Evolutionary conservation across 2,329 filamentous ascomycete genomes (phyloP), one percentile per base, ranked within the genome.

Genomic region (Pestalotiopsis sp.): DNA sequence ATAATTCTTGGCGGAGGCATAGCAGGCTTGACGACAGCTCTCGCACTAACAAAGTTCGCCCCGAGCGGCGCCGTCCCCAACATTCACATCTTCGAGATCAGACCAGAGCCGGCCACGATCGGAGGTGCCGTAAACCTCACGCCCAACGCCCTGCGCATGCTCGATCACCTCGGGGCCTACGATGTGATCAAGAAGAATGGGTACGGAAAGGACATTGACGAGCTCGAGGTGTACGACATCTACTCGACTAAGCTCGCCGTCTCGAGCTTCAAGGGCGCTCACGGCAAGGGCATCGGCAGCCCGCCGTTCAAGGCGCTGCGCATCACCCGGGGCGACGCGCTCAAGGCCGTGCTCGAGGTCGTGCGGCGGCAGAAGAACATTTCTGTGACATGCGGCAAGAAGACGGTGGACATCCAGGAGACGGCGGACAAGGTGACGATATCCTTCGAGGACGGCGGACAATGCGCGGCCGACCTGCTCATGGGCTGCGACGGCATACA

Each of bases 401-500:
- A 61, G 9, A 66, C 67, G 4, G 45, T 68, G 4, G 63, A 56
- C 6, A 66, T 68, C 57, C 23, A 56, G 38, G 67, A 68, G 20
- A 66, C 67, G 5, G 25, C 31, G 12, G 62, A 66, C 57, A 40
- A 62, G 25, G 67, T 68, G 4, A 63, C 63, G 9, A 41, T 68
- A 12, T 40, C 57, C 4, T 62, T 66, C 45, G 67, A 66, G 2
- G 67, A 68, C 17, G 67, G 67, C 2, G 31, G 2, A 1, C 14
- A 27, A 27, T 66, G 38, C 41, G 56, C 56, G 11, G 58, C 12
- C 40, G 67, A 68, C 23, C 45, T 68, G 20, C 63, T 68, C n/a
- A 62, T 68, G 67, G 67, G 67, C 41, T 68, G 67, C 36, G 67
- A 68, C 58, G 67, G 67, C 31, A 68, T 68, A 52, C 67, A 68